Evolutionary conservation across 2,329 filamentous ascomycete species (phyloP).

Genomic region (Cladosporium sp.): DNA sequence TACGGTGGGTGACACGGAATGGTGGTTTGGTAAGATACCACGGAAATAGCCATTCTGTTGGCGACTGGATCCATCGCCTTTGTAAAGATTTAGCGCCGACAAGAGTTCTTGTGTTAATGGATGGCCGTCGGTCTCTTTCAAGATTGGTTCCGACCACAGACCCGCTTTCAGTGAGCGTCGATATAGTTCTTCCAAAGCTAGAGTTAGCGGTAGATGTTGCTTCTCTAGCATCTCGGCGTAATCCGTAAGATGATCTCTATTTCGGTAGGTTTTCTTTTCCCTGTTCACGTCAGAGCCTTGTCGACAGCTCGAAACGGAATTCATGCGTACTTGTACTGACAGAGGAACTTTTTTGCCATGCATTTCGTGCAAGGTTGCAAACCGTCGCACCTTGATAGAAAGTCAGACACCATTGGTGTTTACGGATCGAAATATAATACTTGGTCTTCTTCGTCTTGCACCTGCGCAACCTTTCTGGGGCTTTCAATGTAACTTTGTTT

Average conservation of each 20-base stretch:
- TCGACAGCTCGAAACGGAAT: not conserved
- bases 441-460: not conserved
- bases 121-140: not conserved
- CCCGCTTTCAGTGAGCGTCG: not conserved
- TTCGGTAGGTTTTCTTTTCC: not conserved
- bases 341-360: not conserved
- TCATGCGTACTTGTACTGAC: not conserved
- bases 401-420: not conserved
- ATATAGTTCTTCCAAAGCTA: not conserved
- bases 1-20: not conserved
- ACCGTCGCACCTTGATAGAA: not conserved
- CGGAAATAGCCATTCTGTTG: not conserved
- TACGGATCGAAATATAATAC: not conserved
- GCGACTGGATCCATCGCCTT: not conserved
- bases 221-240: not conserved
- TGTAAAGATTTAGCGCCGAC: not conserved
- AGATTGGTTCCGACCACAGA: not conserved
- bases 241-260: not conserved
- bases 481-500: not conserved
- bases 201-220: not conserved
- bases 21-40: not conserved
- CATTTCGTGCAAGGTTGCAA: not conserved
- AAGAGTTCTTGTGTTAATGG: not conserved
- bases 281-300: not conserved
- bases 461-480: not conserved